Base-by-base conservation (phyloP, 1,139 yeast species). In the Diutina rugosa region DNA sequence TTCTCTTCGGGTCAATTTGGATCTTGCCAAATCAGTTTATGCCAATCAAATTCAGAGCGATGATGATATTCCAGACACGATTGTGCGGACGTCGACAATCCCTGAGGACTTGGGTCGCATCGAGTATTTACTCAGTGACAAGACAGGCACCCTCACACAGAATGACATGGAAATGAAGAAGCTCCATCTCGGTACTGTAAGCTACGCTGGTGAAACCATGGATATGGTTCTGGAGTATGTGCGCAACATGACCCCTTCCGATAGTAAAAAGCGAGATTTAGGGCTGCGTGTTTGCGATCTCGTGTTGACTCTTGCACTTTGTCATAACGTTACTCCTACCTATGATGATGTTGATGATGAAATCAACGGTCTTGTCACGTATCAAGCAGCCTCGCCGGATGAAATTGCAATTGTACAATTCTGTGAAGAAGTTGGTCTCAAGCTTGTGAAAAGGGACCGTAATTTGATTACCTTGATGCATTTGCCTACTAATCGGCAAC, bases 381-480 rank as follows among this genome's bases (percentile, higher is more conserved):
- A 91, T 67, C 99, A 95, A 69, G 99, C 99, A 0, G 97, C 98
- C 0, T 91, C 98, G 0, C 99, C 99, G 0, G 99, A 95, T 72
- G 99, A 95, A 69, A 85, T 93, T 61, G 99, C 99, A 26, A 93
- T 95, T 62, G 98, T 95, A 35, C 87, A 87, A 65, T 95, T 90
- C 73, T 88, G 97, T 1, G 95, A 89, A 61, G 69, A 76, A 5
- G 95, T 91, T 44, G 99, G 99, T 0, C 73, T 95, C 54, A 81
- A 89, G 10, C 75, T 95, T 56, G 77, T 79, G 59, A 85, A 83
- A 63, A 81, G 99, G 64, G 99, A 95, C 67, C 80, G 99, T 57
- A 79, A 80, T 58, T 80, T 85, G 8, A 79, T 93, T 62, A 76
- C 89, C 0, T 71, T 93, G 55, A 67, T 81, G 54, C 96, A 90